Percentiles rank a stretch among this genome's conserved stretches.
Evolutionary conservation across 2,329 filamentous ascomycete genomes (phyloP).

Genomic region (Diaporthe ampelina): DNA sequence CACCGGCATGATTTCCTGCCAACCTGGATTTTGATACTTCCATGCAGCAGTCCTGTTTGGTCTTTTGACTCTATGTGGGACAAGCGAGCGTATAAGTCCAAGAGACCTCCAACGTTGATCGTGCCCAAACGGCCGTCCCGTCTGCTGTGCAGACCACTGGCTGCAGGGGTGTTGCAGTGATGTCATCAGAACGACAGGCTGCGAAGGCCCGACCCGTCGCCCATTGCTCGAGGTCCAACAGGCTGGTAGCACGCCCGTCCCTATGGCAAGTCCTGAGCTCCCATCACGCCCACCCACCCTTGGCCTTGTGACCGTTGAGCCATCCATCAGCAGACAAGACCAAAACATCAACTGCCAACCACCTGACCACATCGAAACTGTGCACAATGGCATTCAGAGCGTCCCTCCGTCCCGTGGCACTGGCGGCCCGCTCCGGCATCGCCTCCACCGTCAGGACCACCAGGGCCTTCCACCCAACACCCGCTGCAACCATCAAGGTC

Average conservation of each 20-base stretch:
- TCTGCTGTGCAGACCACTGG: not conserved
- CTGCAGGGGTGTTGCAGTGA: constrained; percentile 30
- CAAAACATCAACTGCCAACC: not conserved
- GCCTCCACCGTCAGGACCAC: constrained; percentile 28
- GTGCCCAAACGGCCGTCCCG: no score
- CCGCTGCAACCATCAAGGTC: constrained; percentile 75
- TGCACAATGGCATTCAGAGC: constrained; percentile 40
- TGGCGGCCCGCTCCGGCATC: constrained; percentile 38
- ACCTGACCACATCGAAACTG: constrained; percentile 1
- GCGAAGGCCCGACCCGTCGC: constrained; percentile 31
- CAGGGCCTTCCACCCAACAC: constrained; percentile 74
- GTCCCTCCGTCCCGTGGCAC: constrained; percentile 34
- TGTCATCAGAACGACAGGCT: constrained; percentile 32
- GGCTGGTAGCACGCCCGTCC: not conserved
- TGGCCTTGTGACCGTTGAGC: not conserved
- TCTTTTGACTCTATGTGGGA: not conserved
- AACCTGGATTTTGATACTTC: not conserved
- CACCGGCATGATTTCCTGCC: not conserved
- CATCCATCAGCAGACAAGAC: not conserved
- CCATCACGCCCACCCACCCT: not conserved
- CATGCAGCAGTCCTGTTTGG: not conserved
- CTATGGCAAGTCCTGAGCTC: not conserved
- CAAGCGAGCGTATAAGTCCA: no score
- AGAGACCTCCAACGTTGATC: no score
- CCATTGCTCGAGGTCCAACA: not conserved